These are phyloP conservation scores for Fusarium sp. DNA, from an alignment of 2,329 filamentous ascomycete genomes.

Conservation along the genomic window DNA sequence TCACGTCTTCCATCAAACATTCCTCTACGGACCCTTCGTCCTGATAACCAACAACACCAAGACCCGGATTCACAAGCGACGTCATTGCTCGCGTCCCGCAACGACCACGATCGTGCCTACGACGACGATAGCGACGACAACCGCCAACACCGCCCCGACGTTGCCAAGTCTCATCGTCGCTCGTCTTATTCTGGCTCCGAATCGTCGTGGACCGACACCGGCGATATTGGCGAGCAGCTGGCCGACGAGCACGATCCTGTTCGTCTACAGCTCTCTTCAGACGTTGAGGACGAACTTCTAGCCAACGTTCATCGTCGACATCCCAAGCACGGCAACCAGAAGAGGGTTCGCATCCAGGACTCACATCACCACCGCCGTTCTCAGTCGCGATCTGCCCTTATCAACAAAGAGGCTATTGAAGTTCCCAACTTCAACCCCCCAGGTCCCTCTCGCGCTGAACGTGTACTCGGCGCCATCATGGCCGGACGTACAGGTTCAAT, in stretches of 20 bases:
- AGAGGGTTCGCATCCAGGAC: slow-evolving; percentile 75
- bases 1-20: slow-evolving; percentile 83
- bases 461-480: slow-evolving; percentile 85
- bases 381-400: slow-evolving; percentile 52
- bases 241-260: slow-evolving; percentile 84
- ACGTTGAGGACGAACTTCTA: slow-evolving; percentile 70
- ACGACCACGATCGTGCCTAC: slow-evolving; percentile 56
- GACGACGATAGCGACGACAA: slow-evolving; percentile 52
- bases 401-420: slow-evolving; percentile 81
- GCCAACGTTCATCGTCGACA: slow-evolving; percentile 59
- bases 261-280: slow-evolving; percentile 72
- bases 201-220: slow-evolving; percentile 91
- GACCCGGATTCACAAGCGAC: slow-evolving; percentile 53
- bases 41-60: slow-evolving; percentile 47
- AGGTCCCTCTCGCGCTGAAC: slow-evolving; percentile 72
- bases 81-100: slow-evolving; percentile 47
- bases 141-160: slow-evolving; percentile 46
- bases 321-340: slow-evolving; percentile 52
- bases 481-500: slow-evolving; percentile 78
- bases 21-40: slow-evolving; percentile 78
- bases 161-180: slow-evolving; percentile 22
- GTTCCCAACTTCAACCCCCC: slow-evolving; percentile 75
- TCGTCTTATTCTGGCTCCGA: slow-evolving; percentile 66
- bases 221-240: slow-evolving; percentile 92
- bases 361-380: slow-evolving; percentile 53